A percentile compares a stretch with the other conserved stretches of the same genome.
phyloP scores from a whole-genome alignment of 805 yeast species.

The Metschnikowia gelsemii region DNA sequence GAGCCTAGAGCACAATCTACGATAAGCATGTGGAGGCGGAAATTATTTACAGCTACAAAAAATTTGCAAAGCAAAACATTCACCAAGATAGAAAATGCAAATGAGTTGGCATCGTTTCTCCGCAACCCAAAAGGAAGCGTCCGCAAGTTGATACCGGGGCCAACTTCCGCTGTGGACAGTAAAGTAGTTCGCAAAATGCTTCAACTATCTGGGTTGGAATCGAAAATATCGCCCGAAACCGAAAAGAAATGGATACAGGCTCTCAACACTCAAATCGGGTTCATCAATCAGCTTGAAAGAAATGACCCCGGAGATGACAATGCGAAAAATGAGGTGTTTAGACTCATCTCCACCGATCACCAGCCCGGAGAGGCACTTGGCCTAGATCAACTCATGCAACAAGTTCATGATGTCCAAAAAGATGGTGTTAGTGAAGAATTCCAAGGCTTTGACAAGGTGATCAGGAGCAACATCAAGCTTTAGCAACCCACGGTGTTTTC shows the following conservation, averaged over 20 bases:
- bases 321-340: constrained; percentile 29
- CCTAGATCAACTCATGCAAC: constrained; percentile 17
- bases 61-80: constrained; percentile 6
- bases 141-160: constrained; percentile 17
- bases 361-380: constrained; percentile 25
- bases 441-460: neutral
- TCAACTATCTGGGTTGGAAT: constrained; percentile 50
- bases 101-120: constrained; percentile 12
- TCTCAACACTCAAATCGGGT: constrained; percentile 49
- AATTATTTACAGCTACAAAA: constrained; percentile 3
- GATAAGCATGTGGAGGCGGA: constrained; percentile 11
- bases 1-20: neutral
- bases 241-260: constrained; percentile 31
- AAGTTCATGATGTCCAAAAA: constrained; percentile 11
- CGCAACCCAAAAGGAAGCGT: constrained; percentile 15
- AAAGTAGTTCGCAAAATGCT: constrained; percentile 33
- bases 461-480: constrained; percentile 7
- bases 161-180: constrained; percentile 19
- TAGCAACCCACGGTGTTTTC: neutral
- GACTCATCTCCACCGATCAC: constrained; percentile 38
- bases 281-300: constrained; percentile 42
- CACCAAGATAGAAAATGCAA: constrained; percentile 7
- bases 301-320: constrained; percentile 9
- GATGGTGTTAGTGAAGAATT: constrained; percentile 2
- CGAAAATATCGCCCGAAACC: constrained; percentile 25